Evolutionary conservation across 1,139 yeast species (phyloP).

Genomic region (Ogataea hybrid): DNA sequence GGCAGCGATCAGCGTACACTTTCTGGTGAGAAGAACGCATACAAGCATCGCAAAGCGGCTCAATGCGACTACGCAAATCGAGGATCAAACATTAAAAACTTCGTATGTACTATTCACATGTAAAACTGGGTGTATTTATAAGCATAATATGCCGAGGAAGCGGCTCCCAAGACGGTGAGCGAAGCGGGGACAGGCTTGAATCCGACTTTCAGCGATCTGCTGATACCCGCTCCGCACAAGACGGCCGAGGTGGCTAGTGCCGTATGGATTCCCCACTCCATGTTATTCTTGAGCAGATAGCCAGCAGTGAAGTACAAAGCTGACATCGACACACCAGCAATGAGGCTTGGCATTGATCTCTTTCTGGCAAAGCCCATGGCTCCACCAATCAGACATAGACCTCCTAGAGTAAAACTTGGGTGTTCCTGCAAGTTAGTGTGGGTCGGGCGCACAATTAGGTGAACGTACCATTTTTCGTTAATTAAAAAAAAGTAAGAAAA

Average conservation of each 20-base stretch:
- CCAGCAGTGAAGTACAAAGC: slow-evolving; percentile 75
- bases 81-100: not conserved
- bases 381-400: slow-evolving; percentile 31
- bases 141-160: slow-evolving; percentile 67
- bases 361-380: slow-evolving; percentile 44
- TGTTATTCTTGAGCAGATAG: slow-evolving; percentile 67
- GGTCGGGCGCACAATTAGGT: not conserved
- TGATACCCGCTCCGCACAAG: slow-evolving; percentile 65
- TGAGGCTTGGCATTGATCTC: slow-evolving; percentile 74
- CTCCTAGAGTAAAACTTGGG: slow-evolving; percentile 26
- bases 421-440: slow-evolving; percentile 21
- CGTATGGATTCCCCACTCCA: slow-evolving; percentile 76
- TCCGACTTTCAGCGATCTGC: slow-evolving; percentile 39
- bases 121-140: slow-evolving; percentile 21
- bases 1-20: slow-evolving; percentile 19
- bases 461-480: slow-evolving; percentile 3
- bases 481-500: not conserved
- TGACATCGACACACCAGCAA: slow-evolving; percentile 74
- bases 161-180: slow-evolving; percentile 61
- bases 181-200: slow-evolving; percentile 73
- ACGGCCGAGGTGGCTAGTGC: slow-evolving; percentile 72
- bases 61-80: not conserved
- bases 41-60: too few species aligned
- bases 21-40: too few species aligned
- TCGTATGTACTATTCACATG: slow-evolving; percentile 4